Percentiles rank a stretch among this genome's conserved stretches.
Conservation (phyloP, 768 basidiomycete genomes). For the Russula sp. region DNA sequence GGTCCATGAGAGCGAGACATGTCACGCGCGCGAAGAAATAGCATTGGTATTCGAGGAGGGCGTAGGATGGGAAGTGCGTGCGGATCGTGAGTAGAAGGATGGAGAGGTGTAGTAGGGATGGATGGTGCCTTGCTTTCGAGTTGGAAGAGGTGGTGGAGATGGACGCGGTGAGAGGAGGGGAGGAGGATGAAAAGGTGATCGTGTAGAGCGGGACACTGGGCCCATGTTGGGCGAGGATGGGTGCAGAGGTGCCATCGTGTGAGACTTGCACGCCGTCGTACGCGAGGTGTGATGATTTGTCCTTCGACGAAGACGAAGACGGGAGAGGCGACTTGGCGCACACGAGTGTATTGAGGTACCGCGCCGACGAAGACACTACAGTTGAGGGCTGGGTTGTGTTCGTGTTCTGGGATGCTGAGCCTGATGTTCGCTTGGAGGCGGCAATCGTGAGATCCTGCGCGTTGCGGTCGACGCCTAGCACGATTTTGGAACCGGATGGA, state of each 20-base stretch:
- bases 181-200: constrained; percentile 20
- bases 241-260: constrained; percentile 25
- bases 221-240: constrained; percentile 22
- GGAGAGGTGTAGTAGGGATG: constrained; percentile 27
- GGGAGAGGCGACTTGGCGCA: background rate
- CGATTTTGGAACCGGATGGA: constrained; percentile 24
- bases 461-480: constrained; percentile 31
- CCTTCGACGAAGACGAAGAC: background rate
- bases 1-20: constrained; percentile 20
- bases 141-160: background rate
- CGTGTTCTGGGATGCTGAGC: background rate
- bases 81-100: constrained; percentile 28
- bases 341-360: constrained; percentile 15
- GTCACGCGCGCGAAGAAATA: constrained; percentile 30
- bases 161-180: background rate
- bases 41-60: constrained; percentile 24
- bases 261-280: constrained; percentile 30
- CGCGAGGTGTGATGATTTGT: background rate
- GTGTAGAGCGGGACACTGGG: constrained; percentile 21
- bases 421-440: background rate
- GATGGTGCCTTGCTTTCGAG: background rate
- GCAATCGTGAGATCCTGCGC: constrained; percentile 3
- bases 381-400: background rate
- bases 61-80: constrained; percentile 28
- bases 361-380: constrained; percentile 13